These are phyloP conservation scores for Stachybotrys chlorohalonatus DNA, from an alignment of 2,329 filamentous ascomycete species.

Conservation along the genomic window DNA sequence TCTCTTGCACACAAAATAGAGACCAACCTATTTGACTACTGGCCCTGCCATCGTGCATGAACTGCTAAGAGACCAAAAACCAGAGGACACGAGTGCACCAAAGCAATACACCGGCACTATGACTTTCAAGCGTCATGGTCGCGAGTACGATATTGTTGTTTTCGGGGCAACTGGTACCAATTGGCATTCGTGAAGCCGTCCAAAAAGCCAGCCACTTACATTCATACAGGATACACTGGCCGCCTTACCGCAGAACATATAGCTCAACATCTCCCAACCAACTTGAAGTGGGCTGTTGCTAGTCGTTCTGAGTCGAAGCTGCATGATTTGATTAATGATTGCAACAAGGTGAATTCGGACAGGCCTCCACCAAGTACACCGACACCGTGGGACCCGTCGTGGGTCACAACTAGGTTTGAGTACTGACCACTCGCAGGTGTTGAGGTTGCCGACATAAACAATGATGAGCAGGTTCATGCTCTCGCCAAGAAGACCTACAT, in stretches of 20 bases:
- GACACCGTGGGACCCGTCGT: not conserved
- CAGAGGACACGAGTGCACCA: too few species aligned
- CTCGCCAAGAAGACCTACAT: conserved; percentile 48
- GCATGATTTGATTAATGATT: conserved; percentile 54
- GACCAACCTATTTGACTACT: too few species aligned
- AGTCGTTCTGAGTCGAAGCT: conserved; percentile 75
- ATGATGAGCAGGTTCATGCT: conserved; percentile 32
- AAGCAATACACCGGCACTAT: conserved; percentile 17
- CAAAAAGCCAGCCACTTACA: conserved; percentile 2
- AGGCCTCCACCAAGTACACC: conserved; percentile 58
- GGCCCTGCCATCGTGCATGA: too few species aligned
- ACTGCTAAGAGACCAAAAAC: too few species aligned
- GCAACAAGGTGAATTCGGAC: conserved; percentile 59
- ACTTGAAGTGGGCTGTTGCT: conserved; percentile 80
- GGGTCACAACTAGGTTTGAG: conserved; percentile 1
- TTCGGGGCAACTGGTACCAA: conserved; percentile 46
- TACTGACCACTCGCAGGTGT: conserved; percentile 28
- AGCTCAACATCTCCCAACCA: conserved; percentile 57
- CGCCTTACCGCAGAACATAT: conserved; percentile 70
- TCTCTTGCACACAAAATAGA: too few species aligned
- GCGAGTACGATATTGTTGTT: conserved; percentile 48
- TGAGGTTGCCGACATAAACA: conserved; percentile 40
- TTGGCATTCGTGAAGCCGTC: not conserved
- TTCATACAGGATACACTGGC: conserved; percentile 68
- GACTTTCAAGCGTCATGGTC: conserved; percentile 38